Base-by-base conservation (phyloP, 2,329 filamentous ascomycete genomes). In the Pseudogymnoascus sp. region DNA sequence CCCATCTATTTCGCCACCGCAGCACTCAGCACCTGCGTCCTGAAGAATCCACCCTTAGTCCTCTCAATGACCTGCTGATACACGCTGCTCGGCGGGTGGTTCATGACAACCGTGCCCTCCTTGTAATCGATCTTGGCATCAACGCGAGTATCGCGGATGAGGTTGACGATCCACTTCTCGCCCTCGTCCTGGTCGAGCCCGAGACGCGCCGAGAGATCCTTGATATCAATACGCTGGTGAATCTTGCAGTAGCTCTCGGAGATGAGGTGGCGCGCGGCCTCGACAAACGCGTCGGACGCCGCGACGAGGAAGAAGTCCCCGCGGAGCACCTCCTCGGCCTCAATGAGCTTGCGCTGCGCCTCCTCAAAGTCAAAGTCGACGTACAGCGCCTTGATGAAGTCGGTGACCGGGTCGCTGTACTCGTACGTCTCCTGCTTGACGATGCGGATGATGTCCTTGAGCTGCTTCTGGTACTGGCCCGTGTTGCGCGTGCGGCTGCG, bases 191-290 rank as follows among this genome's bases (percentile, higher is more conserved):
- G 88, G 75, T 89, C 91, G 68, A 99, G 83, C 68, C 93, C 95
- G 65, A 99, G 87, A 75, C 95, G 90, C 67, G 87, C 89, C 68
- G 92, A 96, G 65, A 99, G 85, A 72, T 97, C 95, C 84, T 93
- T 92, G 77, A 99, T 97, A 77, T 97, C 93, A 75, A 99, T 99
- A 71, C 93, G 86, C 75, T 96, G 92, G 78, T 97, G 96, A 76
- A 99, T 99, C 86, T 97, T 97, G 90, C 95, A 99, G 84, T 99
- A 99, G 77, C 88, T 92, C 82, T 99, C 95, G 62, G 93, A 97
- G 76, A 99, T 97, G 65, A 99, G 83, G 82, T 99, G 95, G 73
- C 95, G 85, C 40, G 95, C 95, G 59, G 91, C 88, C 74, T 97
- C 93, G 67, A 99, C 91, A 74, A 99, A 99, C 44, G 87, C 82